phyloP scores from a whole-genome alignment of 768 basidiomycete genomes.

The Lyophyllum semitale region DNA sequence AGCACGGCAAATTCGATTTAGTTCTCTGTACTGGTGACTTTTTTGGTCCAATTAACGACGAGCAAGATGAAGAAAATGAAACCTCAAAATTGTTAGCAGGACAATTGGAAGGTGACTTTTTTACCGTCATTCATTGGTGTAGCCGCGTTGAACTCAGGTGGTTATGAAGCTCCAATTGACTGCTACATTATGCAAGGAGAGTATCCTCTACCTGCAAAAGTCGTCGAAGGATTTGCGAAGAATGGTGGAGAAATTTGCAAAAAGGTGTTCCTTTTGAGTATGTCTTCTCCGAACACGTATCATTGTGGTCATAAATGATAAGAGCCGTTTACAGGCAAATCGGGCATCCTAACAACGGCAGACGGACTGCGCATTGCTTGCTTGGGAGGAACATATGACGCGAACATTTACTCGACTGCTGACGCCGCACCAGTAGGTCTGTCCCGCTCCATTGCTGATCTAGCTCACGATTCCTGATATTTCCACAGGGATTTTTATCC shows the following conservation, averaged over 20 bases:
- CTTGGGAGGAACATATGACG: constrained; percentile 76
- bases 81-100: constrained; percentile 66
- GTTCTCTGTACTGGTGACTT: constrained; percentile 85
- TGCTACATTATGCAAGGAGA: constrained; percentile 94
- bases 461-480: constrained; percentile 5
- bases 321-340: constrained; percentile 62
- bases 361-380: constrained; percentile 85
- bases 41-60: constrained; percentile 58
- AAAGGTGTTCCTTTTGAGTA: constrained; percentile 86
- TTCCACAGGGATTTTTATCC: constrained; percentile 68
- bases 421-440: constrained; percentile 65
- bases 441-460: background rate
- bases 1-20: constrained; percentile 92
- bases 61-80: constrained; percentile 46
- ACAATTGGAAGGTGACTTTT: constrained; percentile 55
- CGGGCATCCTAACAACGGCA: constrained; percentile 75
- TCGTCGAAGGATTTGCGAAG: constrained; percentile 75
- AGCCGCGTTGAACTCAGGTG: constrained; percentile 8
- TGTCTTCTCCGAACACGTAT: constrained; percentile 26
- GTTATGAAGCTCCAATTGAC: constrained; percentile 72
- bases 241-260: constrained; percentile 79
- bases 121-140: background rate
- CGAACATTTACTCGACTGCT: constrained; percentile 55
- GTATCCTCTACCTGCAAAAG: constrained; percentile 66
- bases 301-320: background rate